Conservation (phyloP, 2,329 filamentous ascomycete genomes). For the Sporothrix globosa region DNA sequence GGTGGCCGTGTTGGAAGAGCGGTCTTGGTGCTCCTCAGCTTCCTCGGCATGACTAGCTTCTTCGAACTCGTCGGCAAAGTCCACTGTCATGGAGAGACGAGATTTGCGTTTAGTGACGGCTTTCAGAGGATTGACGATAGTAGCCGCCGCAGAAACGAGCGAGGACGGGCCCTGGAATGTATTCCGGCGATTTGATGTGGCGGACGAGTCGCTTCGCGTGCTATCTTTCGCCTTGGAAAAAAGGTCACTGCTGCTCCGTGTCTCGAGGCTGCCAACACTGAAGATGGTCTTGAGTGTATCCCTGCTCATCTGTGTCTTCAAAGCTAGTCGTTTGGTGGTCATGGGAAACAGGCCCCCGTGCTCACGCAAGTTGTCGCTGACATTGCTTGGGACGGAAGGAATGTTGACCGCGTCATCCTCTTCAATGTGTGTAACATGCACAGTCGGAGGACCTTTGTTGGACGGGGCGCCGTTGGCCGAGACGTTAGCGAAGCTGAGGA, state of each 20-base stretch:
- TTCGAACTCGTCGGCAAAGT: slow-evolving; percentile 26
- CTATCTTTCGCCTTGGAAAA: slow-evolving; percentile 3
- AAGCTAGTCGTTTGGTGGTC: slow-evolving; percentile 44
- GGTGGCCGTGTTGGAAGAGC: background rate
- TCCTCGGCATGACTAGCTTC: slow-evolving; percentile 17
- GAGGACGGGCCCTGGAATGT: slow-evolving; percentile 39
- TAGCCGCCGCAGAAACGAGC: slow-evolving; percentile 38
- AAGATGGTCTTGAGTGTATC: slow-evolving; percentile 56
- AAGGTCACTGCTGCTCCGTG: slow-evolving; percentile 34
- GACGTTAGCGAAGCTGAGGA: slow-evolving; percentile 45
- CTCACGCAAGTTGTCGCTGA: slow-evolving; percentile 45
- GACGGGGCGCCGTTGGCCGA: slow-evolving; percentile 37
- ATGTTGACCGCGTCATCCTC: slow-evolving; percentile 40
- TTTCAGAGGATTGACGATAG: slow-evolving; percentile 41
- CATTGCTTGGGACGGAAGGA: slow-evolving; percentile 45
- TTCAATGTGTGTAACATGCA: slow-evolving; percentile 41
- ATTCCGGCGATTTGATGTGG: slow-evolving; percentile 38
- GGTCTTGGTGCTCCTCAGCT: background rate
- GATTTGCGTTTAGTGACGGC: slow-evolving; percentile 44
- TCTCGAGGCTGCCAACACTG: slow-evolving; percentile 54
- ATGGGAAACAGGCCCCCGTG: slow-evolving; percentile 44
- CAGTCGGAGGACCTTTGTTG: slow-evolving; percentile 35
- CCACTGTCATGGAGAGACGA: slow-evolving; percentile 30
- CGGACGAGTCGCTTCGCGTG: background rate
- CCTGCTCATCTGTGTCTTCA: slow-evolving; percentile 50